Conservation (phyloP, 148 eudicot species). For the Dianthus caryophyllus region DNA sequence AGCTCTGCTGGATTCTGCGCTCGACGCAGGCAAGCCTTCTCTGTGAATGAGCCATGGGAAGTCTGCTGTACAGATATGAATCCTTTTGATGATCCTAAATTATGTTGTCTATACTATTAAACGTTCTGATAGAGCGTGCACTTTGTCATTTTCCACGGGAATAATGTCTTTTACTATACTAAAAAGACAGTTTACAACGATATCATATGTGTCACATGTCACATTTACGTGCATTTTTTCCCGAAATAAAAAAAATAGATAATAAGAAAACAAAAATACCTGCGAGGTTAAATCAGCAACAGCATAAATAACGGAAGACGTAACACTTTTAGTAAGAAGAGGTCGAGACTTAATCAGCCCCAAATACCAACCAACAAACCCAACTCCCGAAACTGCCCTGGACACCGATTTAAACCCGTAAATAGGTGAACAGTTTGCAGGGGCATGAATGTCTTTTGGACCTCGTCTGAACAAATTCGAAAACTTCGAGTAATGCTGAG, state of each 20-base stretch:
- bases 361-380: slow-evolving; percentile 79
- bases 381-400: slow-evolving; percentile 12
- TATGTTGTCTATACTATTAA: too few relatives aligned
- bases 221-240: too few relatives aligned
- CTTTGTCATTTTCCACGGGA: too few relatives aligned
- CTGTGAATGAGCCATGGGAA: slow-evolving; percentile 3
- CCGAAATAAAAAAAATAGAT: too few relatives aligned
- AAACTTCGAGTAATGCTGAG: slow-evolving; percentile 19
- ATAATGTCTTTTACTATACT: too few relatives aligned
- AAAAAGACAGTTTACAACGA: too few relatives aligned
- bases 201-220: too few relatives aligned
- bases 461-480: slow-evolving; percentile 25
- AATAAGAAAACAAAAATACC: too few relatives aligned
- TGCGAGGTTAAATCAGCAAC: slow-evolving; percentile 91
- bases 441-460: slow-evolving; percentile 26
- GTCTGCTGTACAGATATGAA: background rate
- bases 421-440: slow-evolving; percentile 17
- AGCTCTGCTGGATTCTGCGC: slow-evolving; percentile 46
- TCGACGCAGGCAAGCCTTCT: slow-evolving; percentile 18
- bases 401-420: background rate
- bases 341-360: slow-evolving; percentile 69
- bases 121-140: too few relatives aligned
- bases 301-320: slow-evolving; percentile 60
- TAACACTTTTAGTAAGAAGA: slow-evolving; percentile 67
- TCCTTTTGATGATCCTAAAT: too few relatives aligned